phyloP scores from a whole-genome alignment of 768 basidiomycete species.

The Lentinula boryana region DNA sequence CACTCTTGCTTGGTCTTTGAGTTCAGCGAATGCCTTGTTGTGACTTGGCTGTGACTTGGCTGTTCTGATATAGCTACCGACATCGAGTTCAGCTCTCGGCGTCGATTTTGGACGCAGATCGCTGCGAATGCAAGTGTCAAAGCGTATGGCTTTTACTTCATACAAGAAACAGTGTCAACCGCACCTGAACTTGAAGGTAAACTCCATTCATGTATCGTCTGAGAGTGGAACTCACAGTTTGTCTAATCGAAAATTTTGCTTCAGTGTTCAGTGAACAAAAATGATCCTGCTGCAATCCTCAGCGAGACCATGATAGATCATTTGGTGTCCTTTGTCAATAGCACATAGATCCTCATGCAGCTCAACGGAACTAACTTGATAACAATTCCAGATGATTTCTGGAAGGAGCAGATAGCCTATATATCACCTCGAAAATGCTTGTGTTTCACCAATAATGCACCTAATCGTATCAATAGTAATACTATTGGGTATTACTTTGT shows the following conservation, averaged over 20 bases:
- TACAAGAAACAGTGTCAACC: slow-evolving; percentile 12
- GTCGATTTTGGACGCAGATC: background rate
- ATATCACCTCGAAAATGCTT: too few relatives aligned
- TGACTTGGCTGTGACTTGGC: background rate
- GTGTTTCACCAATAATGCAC: too few relatives aligned
- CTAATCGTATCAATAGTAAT: too few relatives aligned
- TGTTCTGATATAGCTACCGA: slow-evolving; percentile 13
- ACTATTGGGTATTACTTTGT: too few relatives aligned
- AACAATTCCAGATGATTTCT: too few relatives aligned
- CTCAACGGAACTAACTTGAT: too few relatives aligned
- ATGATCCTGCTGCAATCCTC: slow-evolving; percentile 12
- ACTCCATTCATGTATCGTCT: background rate
- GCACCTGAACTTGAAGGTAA: slow-evolving; percentile 10
- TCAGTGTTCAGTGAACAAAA: slow-evolving; percentile 7
- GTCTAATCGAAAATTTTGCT: background rate
- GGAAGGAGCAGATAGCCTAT: too few relatives aligned
- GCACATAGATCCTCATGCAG: background rate
- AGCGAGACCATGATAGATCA: slow-evolving; percentile 22
- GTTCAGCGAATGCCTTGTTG: background rate
- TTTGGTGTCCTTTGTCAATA: slow-evolving; percentile 25
- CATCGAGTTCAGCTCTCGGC: slow-evolving; percentile 18
- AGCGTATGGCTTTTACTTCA: slow-evolving; percentile 6
- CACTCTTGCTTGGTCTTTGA: slow-evolving; percentile 17
- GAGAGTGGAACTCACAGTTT: too few relatives aligned
- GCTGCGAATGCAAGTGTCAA: background rate